phyloP scores from a whole-genome alignment of 306 rosid species.

The Geum urbanum region DNA sequence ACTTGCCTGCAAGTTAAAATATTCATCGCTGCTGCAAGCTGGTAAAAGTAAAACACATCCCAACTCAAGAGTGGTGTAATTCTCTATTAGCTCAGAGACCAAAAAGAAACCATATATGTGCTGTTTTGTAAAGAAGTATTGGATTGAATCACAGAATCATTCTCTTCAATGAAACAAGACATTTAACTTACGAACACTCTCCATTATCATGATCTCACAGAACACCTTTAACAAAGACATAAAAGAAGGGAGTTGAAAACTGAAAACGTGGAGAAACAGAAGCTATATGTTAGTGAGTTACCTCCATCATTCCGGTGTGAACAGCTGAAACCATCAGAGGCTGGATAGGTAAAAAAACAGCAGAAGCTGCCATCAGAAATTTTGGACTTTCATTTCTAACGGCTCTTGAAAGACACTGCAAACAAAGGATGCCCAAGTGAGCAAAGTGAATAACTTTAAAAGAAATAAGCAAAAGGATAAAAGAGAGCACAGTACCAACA shows the following conservation, averaged over 20 bases:
- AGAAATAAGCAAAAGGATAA: neutral
- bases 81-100: neutral
- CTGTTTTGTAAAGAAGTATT: neutral
- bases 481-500: neutral
- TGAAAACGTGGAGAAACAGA: neutral
- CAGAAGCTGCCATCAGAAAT: conserved; percentile 87
- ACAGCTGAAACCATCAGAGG: conserved; percentile 88
- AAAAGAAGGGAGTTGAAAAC: neutral
- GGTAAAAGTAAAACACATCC: too few species aligned
- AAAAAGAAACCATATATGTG: neutral
- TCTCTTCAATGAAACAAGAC: neutral
- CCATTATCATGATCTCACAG: conserved; percentile 3
- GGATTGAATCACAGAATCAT: neutral
- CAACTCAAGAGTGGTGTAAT: neutral
- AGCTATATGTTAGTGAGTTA: conserved; percentile 22
- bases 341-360: conserved; percentile 65
- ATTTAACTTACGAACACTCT: neutral
- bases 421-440: conserved; percentile 13
- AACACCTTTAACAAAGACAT: conserved; percentile 6
- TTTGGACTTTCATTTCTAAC: conserved; percentile 74
- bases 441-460: conserved; percentile 17
- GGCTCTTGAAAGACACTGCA: conserved; percentile 86
- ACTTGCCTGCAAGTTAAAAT: too few species aligned
- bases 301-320: conserved; percentile 99
- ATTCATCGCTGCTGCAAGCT: too few species aligned